These are phyloP conservation scores for Fusarium lyarnte DNA, from an alignment of 2,329 filamentous ascomycete genomes.

Conservation along the genomic window DNA sequence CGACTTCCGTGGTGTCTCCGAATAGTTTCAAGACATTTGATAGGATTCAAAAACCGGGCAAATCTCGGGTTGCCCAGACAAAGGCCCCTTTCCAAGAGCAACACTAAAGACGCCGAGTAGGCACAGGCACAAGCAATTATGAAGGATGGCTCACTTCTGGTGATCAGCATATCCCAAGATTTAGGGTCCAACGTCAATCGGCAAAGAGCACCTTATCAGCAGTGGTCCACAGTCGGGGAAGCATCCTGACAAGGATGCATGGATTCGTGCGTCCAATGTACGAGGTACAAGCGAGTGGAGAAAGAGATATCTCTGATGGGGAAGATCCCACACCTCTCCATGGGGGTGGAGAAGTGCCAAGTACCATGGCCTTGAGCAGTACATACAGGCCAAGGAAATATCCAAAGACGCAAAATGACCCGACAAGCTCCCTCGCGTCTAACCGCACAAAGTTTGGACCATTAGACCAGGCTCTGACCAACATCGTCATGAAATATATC, in stretches of 20 bases:
- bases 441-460: neutral
- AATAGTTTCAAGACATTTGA: neutral
- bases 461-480: constrained; percentile 8
- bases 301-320: constrained; percentile 18
- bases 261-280: constrained; percentile 11
- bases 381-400: constrained; percentile 2
- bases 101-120: neutral
- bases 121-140: neutral
- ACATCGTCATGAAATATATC: constrained; percentile 5
- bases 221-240: constrained; percentile 31
- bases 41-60: neutral
- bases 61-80: neutral
- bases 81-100: neutral
- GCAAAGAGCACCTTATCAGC: constrained; percentile 16
- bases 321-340: constrained; percentile 23
- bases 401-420: constrained; percentile 13
- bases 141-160: neutral
- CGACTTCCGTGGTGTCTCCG: neutral
- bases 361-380: neutral
- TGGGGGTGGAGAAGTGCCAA: constrained; percentile 21
- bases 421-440: neutral
- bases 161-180: constrained; percentile 14
- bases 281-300: constrained; percentile 22
- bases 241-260: constrained; percentile 12
- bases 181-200: constrained; percentile 17